Percentiles rank a stretch among this genome's conserved stretches.
phyloP scores from a whole-genome alignment of 2,329 filamentous ascomycete species.

The Cytospora piceicola region DNA sequence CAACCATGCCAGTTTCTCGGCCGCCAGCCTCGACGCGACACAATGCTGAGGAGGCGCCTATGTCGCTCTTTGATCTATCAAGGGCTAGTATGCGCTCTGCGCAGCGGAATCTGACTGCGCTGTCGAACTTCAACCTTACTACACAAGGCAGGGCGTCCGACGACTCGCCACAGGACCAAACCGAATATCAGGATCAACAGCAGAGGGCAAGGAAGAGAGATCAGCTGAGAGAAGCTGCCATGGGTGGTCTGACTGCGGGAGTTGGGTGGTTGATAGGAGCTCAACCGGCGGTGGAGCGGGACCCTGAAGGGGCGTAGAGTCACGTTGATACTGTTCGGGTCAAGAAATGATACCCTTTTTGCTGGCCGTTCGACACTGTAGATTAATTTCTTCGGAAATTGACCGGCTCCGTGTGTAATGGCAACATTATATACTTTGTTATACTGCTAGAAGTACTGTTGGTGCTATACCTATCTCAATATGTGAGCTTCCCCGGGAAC shows the following conservation, averaged over 20 bases:
- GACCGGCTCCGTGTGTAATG: not conserved
- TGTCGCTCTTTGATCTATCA: slow-evolving; percentile 68
- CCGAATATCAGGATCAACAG: slow-evolving; percentile 12
- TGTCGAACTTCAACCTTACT: slow-evolving; percentile 56
- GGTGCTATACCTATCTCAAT: no score
- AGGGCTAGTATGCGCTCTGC: slow-evolving; percentile 63
- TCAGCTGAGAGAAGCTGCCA: slow-evolving; percentile 67
- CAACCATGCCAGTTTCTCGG: slow-evolving; percentile 48
- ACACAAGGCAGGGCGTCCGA: slow-evolving; percentile 44
- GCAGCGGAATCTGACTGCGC: slow-evolving; percentile 59
- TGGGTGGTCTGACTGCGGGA: slow-evolving; percentile 68
- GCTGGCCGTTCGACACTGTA: not conserved
- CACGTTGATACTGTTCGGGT: not conserved
- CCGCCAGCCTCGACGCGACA: slow-evolving; percentile 49
- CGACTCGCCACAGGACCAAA: slow-evolving; percentile 29
- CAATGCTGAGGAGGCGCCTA: slow-evolving; percentile 59
- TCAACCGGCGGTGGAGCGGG: slow-evolving; percentile 42
- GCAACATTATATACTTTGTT: not conserved
- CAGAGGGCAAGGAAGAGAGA: slow-evolving; percentile 69
- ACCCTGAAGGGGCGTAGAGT: slow-evolving; percentile 36
- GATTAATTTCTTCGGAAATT: not conserved
- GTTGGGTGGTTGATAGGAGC: slow-evolving; percentile 71
- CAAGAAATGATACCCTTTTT: slow-evolving; percentile 1
- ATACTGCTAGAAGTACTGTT: no score
- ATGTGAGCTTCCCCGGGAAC: no score